Conservation (phyloP, 139 green algal genomes). For the Eudorina sp. region DNA sequence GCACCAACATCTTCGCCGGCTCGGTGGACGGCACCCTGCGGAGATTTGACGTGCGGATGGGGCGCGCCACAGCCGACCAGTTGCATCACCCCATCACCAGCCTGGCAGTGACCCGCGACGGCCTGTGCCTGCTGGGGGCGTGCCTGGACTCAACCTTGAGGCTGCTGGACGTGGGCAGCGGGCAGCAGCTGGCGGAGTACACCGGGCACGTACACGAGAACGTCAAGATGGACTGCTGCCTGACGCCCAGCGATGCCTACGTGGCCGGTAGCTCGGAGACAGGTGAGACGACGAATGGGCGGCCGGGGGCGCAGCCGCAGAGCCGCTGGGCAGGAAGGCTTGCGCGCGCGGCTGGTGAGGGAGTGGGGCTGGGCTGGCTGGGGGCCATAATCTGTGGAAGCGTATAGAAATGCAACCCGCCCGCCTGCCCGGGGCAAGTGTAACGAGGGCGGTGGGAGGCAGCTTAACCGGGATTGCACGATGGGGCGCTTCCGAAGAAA, state of each 20-base stretch:
- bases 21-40: conserved; percentile 92
- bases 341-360: too few relatives aligned
- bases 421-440: too few relatives aligned
- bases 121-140: conserved; percentile 77
- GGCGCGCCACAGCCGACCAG: conserved; percentile 80
- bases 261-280: conserved; percentile 86
- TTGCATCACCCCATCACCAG: conserved; percentile 81
- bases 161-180: conserved; percentile 75
- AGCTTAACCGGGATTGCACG: too few relatives aligned
- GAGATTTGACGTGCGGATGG: conserved; percentile 89
- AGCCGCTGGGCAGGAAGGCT: too few relatives aligned
- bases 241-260: conserved; percentile 82
- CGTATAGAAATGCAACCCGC: too few relatives aligned
- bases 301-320: too few relatives aligned
- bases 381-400: too few relatives aligned
- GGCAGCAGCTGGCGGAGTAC: conserved; percentile 88
- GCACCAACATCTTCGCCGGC: conserved; percentile 78
- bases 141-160: conserved; percentile 82
- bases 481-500: too few relatives aligned
- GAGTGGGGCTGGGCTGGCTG: too few relatives aligned
- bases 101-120: conserved; percentile 64
- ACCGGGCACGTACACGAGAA: conserved; percentile 77
- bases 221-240: conserved; percentile 84
- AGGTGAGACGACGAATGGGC: conserved; percentile 66
- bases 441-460: too few relatives aligned